These are phyloP conservation scores for Rhodotorula sp. DNA, from an alignment of 1,284 basidiomycete genomes.

Conservation along the genomic window DNA sequence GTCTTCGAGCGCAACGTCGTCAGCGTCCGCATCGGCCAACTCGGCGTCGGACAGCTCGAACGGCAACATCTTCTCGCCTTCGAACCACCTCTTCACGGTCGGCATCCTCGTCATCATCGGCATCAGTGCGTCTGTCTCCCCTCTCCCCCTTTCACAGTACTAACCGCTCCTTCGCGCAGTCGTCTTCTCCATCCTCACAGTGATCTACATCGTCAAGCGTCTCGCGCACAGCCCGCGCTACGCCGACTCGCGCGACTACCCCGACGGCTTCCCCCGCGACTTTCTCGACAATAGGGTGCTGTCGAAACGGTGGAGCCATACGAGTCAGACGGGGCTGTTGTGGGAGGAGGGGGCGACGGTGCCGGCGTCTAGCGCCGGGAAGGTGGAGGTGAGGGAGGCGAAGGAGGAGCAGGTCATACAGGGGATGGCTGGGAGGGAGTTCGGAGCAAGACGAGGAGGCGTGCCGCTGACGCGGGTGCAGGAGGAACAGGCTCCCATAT, in stretches of 20 bases:
- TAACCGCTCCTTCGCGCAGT: neutral
- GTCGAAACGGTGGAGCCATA: neutral
- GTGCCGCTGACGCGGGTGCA: neutral
- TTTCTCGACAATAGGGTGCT: neutral
- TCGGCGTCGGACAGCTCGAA: neutral
- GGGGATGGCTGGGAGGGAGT: neutral
- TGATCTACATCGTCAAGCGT: conserved; percentile 19
- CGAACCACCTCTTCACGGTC: conserved; percentile 16
- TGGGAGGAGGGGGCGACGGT: neutral
- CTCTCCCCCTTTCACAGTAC: neutral
- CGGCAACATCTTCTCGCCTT: conserved; percentile 17
- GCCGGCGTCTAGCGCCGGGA: neutral
- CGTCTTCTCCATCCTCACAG: conserved; percentile 12
- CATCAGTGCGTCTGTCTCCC: conserved; percentile 12
- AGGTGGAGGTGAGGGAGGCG: neutral
- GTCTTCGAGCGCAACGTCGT: neutral
- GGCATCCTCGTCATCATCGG: conserved; percentile 24
- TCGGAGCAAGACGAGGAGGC: neutral
- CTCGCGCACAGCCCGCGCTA: conserved; percentile 13
- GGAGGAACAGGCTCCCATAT: neutral
- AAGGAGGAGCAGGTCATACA: neutral
- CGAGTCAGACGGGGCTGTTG: neutral
- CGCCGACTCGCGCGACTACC: conserved; percentile 29
- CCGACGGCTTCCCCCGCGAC: neutral
- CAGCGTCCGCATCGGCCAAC: neutral